Base-by-base conservation (phyloP, 495 filamentous ascomycete genomes). In the Thermochaetoides thermophila region DNA sequence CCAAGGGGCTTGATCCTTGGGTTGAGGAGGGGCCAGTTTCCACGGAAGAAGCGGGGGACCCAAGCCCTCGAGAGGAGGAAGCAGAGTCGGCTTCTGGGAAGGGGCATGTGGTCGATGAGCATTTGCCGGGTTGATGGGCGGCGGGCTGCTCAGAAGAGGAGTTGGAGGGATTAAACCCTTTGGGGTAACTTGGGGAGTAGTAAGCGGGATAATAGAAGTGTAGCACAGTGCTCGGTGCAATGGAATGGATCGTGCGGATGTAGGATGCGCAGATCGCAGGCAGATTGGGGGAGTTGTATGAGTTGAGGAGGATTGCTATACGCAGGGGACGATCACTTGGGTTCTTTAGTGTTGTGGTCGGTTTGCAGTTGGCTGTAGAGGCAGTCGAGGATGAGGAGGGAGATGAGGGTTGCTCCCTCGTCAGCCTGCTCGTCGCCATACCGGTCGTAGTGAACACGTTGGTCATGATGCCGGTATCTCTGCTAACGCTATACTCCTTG, bases 301-400 rank as follows among this genome's bases (percentile, higher is more conserved):
- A 59, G 48, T 66, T 64, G 17, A 63, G 50, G 12, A 66, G 44
- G 43, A 68, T 49, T 42, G 61, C 63, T 40, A 67, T 58, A 17
- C 31, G 31, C 13, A 29, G 27, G 1, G 31, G 25, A n/a, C 19
- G 30, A 15, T 29, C 14, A n/a, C 34, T 32, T 31, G 17, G 43
- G 39, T 19, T 31, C 26, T 3, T 8, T 29, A 9, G 17, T 25
- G 24, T 3, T 25, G 21, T 11, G 1, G 17, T 27, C 1, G 14
- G 8, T 39, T 16, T 13, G 13, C 9, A 6, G 21, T 17, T 22
- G 24, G 4, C 27, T 2, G 20, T 19, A n/a, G n/a, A n/a, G n/a
- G n/a, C n/a, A n/a, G n/a, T n/a, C n/a, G n/a, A 18, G 20, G 12
- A 14, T 20, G 32, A n/a, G 17, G 18, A 13, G 9, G 26, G 17